phyloP scores from a whole-genome alignment of 106 monocot genomes.

The Dioscorea zingiberensis region DNA sequence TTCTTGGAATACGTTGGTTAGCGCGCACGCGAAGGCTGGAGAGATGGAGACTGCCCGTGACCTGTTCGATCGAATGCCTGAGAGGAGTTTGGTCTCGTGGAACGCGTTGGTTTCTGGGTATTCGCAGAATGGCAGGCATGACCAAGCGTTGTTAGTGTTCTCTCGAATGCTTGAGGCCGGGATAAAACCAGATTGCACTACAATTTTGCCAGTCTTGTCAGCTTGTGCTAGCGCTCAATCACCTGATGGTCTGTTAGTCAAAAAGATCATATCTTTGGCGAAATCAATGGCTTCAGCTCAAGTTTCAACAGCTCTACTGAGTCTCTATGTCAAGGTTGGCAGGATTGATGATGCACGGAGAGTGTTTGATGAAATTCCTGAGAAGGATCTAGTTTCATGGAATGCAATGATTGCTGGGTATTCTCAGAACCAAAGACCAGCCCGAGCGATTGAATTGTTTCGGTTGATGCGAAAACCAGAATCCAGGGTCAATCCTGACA shows the following conservation, averaged over 20 bases:
- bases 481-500: slow-evolving; percentile 33
- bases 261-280: slow-evolving; percentile 14
- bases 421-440: slow-evolving; percentile 24
- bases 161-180: slow-evolving; percentile 27
- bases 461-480: slow-evolving; percentile 32
- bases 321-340: slow-evolving; percentile 38
- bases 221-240: slow-evolving; percentile 19
- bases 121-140: slow-evolving; percentile 19
- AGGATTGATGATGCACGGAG: slow-evolving; percentile 29
- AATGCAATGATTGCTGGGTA: slow-evolving; percentile 62
- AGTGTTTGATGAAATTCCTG: slow-evolving; percentile 32
- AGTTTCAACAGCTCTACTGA: slow-evolving; percentile 46
- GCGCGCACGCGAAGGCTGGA: slow-evolving; percentile 19
- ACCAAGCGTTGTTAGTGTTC: slow-evolving; percentile 34
- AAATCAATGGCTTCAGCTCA: slow-evolving; percentile 21
- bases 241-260: slow-evolving; percentile 14
- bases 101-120: slow-evolving; percentile 48
- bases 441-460: slow-evolving; percentile 44
- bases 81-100: slow-evolving; percentile 32
- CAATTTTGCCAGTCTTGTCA: slow-evolving; percentile 20
- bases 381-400: slow-evolving; percentile 53
- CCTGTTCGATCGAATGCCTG: slow-evolving; percentile 33
- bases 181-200: slow-evolving; percentile 19
- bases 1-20: slow-evolving; percentile 33
- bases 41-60: slow-evolving; percentile 13